These are phyloP conservation scores for Pontederia paniculata DNA, from an alignment of 176 grass and related monocot genomes.

Conservation along the genomic window DNA sequence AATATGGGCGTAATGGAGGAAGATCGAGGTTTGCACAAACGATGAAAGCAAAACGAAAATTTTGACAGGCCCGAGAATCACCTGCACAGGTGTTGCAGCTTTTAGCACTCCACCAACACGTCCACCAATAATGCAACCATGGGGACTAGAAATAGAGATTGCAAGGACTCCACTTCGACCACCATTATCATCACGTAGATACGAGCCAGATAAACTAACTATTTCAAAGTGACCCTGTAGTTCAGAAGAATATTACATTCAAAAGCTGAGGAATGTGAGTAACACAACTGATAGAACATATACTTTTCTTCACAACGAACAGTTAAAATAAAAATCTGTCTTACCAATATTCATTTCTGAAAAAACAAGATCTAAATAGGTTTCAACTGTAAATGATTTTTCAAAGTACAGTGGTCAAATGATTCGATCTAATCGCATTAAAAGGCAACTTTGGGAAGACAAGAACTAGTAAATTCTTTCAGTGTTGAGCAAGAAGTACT, in stretches of 20 bases:
- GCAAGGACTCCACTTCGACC: conserved; percentile 38
- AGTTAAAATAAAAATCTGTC: too few species aligned
- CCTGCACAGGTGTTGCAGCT: conserved; percentile 38
- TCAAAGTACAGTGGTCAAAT: too few species aligned
- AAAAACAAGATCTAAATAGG: too few species aligned
- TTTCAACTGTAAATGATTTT: too few species aligned
- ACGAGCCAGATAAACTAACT: conserved; percentile 30
- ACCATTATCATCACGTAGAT: conserved; percentile 19
- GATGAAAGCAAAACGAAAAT: not conserved
- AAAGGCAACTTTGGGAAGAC: too few species aligned
- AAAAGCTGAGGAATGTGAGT: too few species aligned
- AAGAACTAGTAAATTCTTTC: not conserved
- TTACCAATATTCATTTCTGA: too few species aligned
- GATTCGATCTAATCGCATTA: too few species aligned
- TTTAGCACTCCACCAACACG: conserved; percentile 24
- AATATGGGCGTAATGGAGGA: too few species aligned
- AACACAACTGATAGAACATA: too few species aligned
- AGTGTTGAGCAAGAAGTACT: not conserved
- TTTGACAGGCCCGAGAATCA: conserved; percentile 6
- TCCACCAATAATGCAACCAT: conserved; percentile 27
- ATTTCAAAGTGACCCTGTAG: conserved; percentile 42
- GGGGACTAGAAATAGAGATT: conserved; percentile 26
- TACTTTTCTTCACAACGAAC: too few species aligned
- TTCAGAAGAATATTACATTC: too few species aligned
- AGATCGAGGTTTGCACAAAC: not conserved